Percentiles rank a stretch among this genome's conserved stretches.
Evolutionary conservation across 73 alveolate species (phyloP).

Genomic region (Paramecium sexaurelia): DNA sequence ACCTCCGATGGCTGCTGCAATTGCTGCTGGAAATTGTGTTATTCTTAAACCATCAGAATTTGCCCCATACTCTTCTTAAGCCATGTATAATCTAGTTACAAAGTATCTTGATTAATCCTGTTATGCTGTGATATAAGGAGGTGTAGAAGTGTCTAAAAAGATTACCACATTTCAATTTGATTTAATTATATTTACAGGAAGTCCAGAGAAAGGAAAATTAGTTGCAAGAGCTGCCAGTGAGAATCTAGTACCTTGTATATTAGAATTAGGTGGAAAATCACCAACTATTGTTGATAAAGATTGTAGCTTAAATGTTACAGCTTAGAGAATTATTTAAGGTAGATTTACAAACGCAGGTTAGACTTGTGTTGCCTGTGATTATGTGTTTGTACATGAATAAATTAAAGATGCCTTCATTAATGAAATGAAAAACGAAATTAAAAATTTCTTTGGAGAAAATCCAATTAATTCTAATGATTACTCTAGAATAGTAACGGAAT

Average conservation of each 20-base stretch:
- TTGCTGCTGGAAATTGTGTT: slow-evolving; percentile 95
- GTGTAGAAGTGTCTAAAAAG: slow-evolving; percentile 81
- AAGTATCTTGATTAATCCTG: slow-evolving; percentile 79
- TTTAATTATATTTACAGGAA: slow-evolving; percentile 89
- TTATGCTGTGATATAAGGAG: slow-evolving; percentile 77
- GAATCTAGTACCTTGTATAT: slow-evolving; percentile 85
- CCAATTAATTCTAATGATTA: slow-evolving; percentile 77
- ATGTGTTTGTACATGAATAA: slow-evolving; percentile 80
- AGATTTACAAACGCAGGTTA: slow-evolving; percentile 90
- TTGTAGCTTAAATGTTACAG: slow-evolving; percentile 86
- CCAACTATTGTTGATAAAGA: slow-evolving; percentile 92
- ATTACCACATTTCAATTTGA: slow-evolving; percentile 82
- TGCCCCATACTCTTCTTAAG: slow-evolving; percentile 85
- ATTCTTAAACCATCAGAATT: slow-evolving; percentile 88
- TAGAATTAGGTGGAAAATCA: slow-evolving; percentile 93
- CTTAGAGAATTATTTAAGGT: slow-evolving; percentile 87
- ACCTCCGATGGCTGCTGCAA: slow-evolving; percentile 85
- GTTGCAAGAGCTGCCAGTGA: slow-evolving; percentile 91
- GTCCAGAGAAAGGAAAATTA: slow-evolving; percentile 89
- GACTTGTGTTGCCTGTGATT: slow-evolving; percentile 93
- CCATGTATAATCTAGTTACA: slow-evolving; percentile 71
- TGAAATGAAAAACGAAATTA: slow-evolving; percentile 71
- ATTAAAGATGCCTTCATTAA: slow-evolving; percentile 73
- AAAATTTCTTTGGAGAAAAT: slow-evolving; percentile 79
- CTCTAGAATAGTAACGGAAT: slow-evolving; percentile 81